A percentile compares a stretch with the other conserved stretches of the same genome.
phyloP scores from a whole-genome alignment of 2,329 filamentous ascomycete genomes.

The Lecanosticta acicola region DNA sequence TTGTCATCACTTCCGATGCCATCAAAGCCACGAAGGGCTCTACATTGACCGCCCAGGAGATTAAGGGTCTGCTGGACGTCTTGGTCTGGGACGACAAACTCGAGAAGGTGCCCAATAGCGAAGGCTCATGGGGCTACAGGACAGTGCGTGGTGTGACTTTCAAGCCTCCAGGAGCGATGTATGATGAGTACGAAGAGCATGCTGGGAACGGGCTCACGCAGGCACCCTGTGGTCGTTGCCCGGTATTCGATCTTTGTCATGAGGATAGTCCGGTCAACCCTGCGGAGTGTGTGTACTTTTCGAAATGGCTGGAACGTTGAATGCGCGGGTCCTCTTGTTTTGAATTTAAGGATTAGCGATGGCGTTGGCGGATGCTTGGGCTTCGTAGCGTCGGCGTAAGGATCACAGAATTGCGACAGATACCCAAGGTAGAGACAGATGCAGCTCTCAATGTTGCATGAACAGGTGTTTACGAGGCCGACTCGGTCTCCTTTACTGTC shows the following conservation, averaged over 20 bases:
- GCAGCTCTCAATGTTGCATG: too few relatives aligned
- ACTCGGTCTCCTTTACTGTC: too few relatives aligned
- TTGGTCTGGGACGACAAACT: constrained; percentile 83
- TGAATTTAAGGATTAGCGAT: neutral
- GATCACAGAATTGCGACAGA: neutral
- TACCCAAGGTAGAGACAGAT: neutral
- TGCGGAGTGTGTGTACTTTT: constrained; percentile 85
- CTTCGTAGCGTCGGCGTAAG: neutral
- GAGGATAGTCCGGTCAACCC: constrained; percentile 87
- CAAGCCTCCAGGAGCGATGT: constrained; percentile 20
- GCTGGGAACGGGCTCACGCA: constrained; percentile 72
- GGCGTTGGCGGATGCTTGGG: neutral
- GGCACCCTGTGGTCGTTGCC: constrained; percentile 83
- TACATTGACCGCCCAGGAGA: constrained; percentile 58
- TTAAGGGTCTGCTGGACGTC: constrained; percentile 80
- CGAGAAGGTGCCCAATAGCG: constrained; percentile 47
- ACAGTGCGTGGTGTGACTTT: constrained; percentile 35
- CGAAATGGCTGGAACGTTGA: constrained; percentile 62
- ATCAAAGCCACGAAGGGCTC: constrained; percentile 60
- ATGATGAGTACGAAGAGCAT: constrained; percentile 38
- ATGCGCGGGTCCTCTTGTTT: neutral
- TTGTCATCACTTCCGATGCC: constrained; percentile 63
- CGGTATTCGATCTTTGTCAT: constrained; percentile 86
- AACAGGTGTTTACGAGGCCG: too few relatives aligned
- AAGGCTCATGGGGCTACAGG: constrained; percentile 44